Percentiles rank a stretch among this genome's conserved stretches.
Conservation (phyloP, 2,329 filamentous ascomycete species). For the Cadophora luteo-olivacea region DNA sequence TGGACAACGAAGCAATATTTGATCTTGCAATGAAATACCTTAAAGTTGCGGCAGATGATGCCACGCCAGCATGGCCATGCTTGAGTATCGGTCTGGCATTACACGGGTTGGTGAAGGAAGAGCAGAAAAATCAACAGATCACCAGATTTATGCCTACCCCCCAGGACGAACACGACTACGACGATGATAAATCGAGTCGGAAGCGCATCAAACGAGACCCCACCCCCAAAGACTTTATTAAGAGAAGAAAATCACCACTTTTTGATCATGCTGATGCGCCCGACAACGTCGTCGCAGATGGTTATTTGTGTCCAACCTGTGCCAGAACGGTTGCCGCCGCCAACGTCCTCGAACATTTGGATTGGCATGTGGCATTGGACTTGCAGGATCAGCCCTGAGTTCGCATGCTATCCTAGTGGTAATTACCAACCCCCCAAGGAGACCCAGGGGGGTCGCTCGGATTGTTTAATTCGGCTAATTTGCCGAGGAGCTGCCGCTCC, state of each 20-base stretch:
- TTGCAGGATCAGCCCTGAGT: constrained; percentile 61
- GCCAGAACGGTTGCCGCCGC: constrained; percentile 60
- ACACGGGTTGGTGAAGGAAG: constrained; percentile 87
- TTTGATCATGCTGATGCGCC: not conserved
- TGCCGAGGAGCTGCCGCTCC: too few species aligned
- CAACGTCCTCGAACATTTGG: constrained; percentile 73
- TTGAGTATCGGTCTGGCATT: constrained; percentile 88
- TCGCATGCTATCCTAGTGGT: not conserved
- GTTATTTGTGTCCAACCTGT: constrained; percentile 68
- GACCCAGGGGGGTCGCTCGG: too few species aligned
- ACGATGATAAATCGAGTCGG: constrained; percentile 30
- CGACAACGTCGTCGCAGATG: constrained; percentile 1
- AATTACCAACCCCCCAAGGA: too few species aligned
- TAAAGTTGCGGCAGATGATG: constrained; percentile 73
- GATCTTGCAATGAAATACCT: constrained; percentile 76
- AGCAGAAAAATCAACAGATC: constrained; percentile 68
- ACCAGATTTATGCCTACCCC: constrained; percentile 48
- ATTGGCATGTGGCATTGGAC: constrained; percentile 94
- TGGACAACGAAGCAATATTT: constrained; percentile 77
- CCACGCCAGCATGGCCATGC: constrained; percentile 87
- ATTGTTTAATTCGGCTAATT: too few species aligned
- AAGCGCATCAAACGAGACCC: constrained; percentile 46
- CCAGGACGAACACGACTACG: constrained; percentile 17
- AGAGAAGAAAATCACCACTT: not conserved
- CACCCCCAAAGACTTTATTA: constrained; percentile 20